Evolutionary conservation across 768 basidiomycete genomes (phyloP), one percentile per base, ranked within the genome.

Genomic region (Boletellus ananiceps): DNA sequence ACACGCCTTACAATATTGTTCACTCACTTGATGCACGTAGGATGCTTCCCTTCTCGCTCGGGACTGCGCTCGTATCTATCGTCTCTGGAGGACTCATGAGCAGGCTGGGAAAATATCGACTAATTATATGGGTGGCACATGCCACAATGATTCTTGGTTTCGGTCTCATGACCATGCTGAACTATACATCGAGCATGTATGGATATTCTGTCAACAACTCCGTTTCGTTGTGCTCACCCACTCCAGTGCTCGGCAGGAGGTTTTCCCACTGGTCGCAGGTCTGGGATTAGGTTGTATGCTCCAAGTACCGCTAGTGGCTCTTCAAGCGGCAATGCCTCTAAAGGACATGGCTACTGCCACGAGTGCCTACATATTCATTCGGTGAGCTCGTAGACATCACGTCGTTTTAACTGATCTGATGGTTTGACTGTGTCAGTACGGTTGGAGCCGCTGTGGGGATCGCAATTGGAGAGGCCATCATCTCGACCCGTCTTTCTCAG

Each of bases 321-420:
- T 93, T 13, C 90, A 93, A 68, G 87, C 88, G 1, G 84, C 89
- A 1, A 93, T 93, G 89, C 91, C 91, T 0, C 59, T 88, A 14
- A 83, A 82, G 57, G 88, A 92, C 55, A 89, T 92, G 88, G 88
- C 89, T 2, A 89, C 89, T 2, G 82, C 81, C 46, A 89, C 89
- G 0, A 71, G 78, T 1, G 81, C 82, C 0, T 86, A 84, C 59
- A 78, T 79, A 18, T 84, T 93, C 60, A 69, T 92, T 54, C 76
- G 85, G 80, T 83, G 61, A 27, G 68, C 49, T 15, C 5, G 25
- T 32, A 15, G 8, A 13, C 12, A n/a, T 37, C 7, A 5, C 14
- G 31, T 37, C 5, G 12, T 16, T 4, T 38, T 34, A 41, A 49
- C 46, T 15, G 54, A n/a, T 40, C 32, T 31, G 50, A 33, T 52